A percentile compares a stretch with the other conserved stretches of the same genome.
Evolutionary conservation across 192 early-diverging fungal genomes (phyloP).

Genomic region (Diversispora epigaea): DNA sequence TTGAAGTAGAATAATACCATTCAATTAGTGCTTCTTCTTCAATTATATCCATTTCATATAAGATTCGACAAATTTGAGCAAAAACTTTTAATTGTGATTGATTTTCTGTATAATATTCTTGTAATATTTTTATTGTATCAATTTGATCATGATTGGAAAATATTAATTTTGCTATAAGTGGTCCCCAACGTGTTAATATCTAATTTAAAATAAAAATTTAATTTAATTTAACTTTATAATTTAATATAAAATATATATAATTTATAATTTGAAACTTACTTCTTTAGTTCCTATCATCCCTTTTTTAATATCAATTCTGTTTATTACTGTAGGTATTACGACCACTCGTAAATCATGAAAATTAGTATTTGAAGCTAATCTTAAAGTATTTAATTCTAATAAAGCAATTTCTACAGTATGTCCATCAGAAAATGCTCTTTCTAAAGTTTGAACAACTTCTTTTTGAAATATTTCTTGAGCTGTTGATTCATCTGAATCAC

Average conservation of each 20-base stretch:
- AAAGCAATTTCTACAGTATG: conserved; percentile 72
- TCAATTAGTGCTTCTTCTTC: conserved; percentile 77
- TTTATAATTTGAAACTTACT: not conserved
- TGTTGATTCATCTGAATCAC: conserved; percentile 49
- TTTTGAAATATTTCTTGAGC: conserved; percentile 68
- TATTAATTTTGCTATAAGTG: conserved; percentile 66
- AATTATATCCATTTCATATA: conserved; percentile 80
- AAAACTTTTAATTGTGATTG: conserved; percentile 52
- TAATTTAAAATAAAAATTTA: conserved; percentile 29
- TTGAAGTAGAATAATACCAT: conserved; percentile 65
- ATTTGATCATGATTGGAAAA: conserved; percentile 72
- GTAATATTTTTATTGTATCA: conserved; percentile 57
- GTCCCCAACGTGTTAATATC: conserved; percentile 66
- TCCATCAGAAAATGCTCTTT: conserved; percentile 76
- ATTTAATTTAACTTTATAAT: not conserved
- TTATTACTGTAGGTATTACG: conserved; percentile 71
- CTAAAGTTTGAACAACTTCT: conserved; percentile 72
- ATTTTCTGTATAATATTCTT: conserved; percentile 36
- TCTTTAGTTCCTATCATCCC: conserved; percentile 41
- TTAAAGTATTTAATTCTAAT: conserved; percentile 83
- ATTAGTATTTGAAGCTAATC: conserved; percentile 81
- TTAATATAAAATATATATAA: not conserved
- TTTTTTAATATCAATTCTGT: conserved; percentile 55
- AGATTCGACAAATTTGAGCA: conserved; percentile 54
- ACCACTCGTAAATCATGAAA: conserved; percentile 76